Conservation (phyloP, 2,329 filamentous ascomycete species). For the Aspergillus sp. region DNA sequence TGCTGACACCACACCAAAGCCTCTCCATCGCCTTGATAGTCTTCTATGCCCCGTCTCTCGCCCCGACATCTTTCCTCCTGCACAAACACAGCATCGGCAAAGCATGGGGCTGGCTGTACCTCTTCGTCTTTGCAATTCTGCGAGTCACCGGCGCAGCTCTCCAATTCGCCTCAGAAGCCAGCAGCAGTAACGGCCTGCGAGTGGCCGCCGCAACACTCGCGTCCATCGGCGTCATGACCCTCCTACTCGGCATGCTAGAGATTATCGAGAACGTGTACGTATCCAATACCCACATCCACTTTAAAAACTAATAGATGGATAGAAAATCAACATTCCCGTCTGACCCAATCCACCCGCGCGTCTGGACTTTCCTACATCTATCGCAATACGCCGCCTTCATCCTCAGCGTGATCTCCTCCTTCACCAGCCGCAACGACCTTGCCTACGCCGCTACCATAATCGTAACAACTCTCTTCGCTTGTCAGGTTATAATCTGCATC, state of each 20-base stretch:
- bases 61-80: not conserved
- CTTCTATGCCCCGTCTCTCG: not conserved
- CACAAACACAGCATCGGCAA: not conserved
- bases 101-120: not conserved
- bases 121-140: not conserved
- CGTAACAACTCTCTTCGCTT: not conserved
- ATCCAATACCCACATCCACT: not conserved
- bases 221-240: not conserved
- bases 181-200: not conserved
- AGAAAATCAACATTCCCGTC: not conserved
- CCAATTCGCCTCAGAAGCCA: not conserved
- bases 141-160: not conserved
- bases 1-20: not conserved
- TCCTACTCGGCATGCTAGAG: not conserved
- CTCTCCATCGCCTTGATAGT: not conserved
- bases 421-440: not conserved
- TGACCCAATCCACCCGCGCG: not conserved
- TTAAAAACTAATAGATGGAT: not conserved
- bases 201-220: not conserved
- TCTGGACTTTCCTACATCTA: not conserved
- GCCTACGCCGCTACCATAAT: not conserved
- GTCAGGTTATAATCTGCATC: not conserved
- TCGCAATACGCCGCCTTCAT: not conserved
- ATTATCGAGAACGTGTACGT: not conserved
- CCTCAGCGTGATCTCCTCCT: not conserved